Evolutionary conservation across 768 basidiomycete genomes (phyloP).

Genomic region (Rhodotorula paludigena): DNA sequence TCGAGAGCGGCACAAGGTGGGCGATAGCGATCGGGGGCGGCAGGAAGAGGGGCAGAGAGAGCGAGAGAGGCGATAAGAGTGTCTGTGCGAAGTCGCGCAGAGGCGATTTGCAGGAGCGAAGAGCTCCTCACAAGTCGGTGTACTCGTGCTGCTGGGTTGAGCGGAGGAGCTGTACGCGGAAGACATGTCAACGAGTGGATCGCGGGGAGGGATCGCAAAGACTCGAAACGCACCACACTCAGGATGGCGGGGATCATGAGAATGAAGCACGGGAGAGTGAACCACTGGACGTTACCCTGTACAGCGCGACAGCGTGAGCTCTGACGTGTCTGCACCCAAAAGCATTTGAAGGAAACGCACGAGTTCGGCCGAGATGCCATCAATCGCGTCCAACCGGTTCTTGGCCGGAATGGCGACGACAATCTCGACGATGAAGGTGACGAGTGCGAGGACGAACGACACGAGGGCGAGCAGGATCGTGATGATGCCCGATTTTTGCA

Average conservation of each 20-base stretch:
- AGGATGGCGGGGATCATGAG: conserved; percentile 28
- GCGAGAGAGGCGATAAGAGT: neutral
- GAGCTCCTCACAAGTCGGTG: neutral
- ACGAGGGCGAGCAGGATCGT: conserved; percentile 27
- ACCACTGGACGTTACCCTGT: conserved; percentile 40
- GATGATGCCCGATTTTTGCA: conserved; percentile 37
- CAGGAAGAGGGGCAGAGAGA: neutral
- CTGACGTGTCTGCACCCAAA: too few species aligned
- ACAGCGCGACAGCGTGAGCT: neutral
- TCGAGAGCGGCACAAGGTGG: neutral
- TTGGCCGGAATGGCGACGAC: conserved; percentile 28
- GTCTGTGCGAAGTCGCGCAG: neutral
- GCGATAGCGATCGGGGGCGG: neutral
- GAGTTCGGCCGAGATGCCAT: conserved; percentile 7
- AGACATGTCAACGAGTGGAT: neutral
- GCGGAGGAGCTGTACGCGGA: neutral
- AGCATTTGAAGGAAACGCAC: conserved; percentile 4
- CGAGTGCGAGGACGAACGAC: conserved; percentile 15
- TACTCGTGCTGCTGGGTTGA: neutral
- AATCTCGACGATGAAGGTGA: conserved; percentile 28
- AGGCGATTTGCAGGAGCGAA: neutral
- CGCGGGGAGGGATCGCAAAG: neutral
- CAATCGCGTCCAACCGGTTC: conserved; percentile 8
- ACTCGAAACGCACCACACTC: conserved; percentile 17
- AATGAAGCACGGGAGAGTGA: conserved; percentile 21